phyloP scores from a whole-genome alignment of 2,329 filamentous ascomycete genomes.

The Neospermospora avenae region DNA sequence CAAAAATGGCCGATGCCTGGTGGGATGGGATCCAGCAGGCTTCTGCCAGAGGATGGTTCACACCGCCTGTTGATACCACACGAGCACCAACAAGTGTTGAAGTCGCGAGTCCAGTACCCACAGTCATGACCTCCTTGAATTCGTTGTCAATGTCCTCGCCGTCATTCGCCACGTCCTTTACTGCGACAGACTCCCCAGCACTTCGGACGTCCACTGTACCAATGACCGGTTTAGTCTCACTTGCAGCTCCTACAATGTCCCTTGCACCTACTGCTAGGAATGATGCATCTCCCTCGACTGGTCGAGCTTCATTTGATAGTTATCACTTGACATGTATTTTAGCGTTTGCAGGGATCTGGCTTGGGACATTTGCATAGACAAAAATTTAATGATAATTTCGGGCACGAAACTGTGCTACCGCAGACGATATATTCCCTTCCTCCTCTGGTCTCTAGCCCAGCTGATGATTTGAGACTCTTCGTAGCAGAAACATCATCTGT shows the following conservation, averaged over 20 bases:
- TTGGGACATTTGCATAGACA: neutral
- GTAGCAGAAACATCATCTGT: no score
- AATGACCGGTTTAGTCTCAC: neutral
- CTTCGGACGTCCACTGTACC: neutral
- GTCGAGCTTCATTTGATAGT: no score
- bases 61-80: neutral
- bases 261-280: neutral
- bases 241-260: no score
- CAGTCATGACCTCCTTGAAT: neutral
- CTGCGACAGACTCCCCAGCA: neutral
- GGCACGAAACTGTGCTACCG: neutral
- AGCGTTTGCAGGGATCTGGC: neutral
- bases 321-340: neutral
- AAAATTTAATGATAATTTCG: neutral
- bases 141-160: no score
- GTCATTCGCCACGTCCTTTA: neutral
- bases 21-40: constrained; percentile 11
- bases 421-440: neutral
- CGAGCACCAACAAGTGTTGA: neutral
- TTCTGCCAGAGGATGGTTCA: constrained; percentile 13
- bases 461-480: no score
- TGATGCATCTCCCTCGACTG: neutral
- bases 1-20: constrained; percentile 16
- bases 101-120: neutral
- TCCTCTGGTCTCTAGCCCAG: neutral